Evolutionary conservation across 805 yeast genomes (phyloP), one percentile per base, ranked within the genome.

Genomic region (Millerago galiae): DNA sequence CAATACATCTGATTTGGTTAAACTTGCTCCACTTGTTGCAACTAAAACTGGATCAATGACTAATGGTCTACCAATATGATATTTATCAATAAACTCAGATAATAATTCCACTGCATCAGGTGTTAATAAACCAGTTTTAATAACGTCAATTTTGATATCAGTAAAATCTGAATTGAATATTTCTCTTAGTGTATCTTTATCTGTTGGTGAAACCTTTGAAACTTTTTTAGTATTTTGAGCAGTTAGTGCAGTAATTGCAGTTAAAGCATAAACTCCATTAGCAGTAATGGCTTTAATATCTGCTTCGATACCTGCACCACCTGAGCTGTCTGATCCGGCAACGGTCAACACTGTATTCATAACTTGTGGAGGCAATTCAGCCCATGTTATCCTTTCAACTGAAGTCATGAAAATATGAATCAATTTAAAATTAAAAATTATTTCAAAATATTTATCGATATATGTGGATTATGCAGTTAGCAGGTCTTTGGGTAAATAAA

Each of bases 271-370:
- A 39, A 87, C 87, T 13, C 77, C 75, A 53, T 83, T 85, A 2
- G 84, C 83, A 3, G 83, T 70, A 42, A 87, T 74, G 0, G 95
- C 79, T 62, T 88, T 88, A 31, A 87, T 58, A 58, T 87, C 96
- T 1, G 95, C 95, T 59, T 87, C 95, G 38, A 87, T 79, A 3
- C 96, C 96, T 2, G 96, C 95, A 4, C 95, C 95, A 3, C 95
- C 96, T 10, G 91, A 81, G 35, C 81, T 75, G 58, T 87, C 96
- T 0, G 91, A 81, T 0, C 95, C 95, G 2, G 88, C 88, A 35
- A 73, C 62, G 1, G 74, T 68, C 42, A 74, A 50, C 1, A 74
- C 75, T 1, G 66, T 63, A 3, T 71, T 68, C 18, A 70, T 41
- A 14, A 43, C 30, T 30, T 45, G 38, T 2, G 49, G 37, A 4